Percentiles rank a stretch among this genome's conserved stretches.
Evolutionary conservation across 768 basidiomycete species (phyloP).

Genomic region (Leccinellum luteum): DNA sequence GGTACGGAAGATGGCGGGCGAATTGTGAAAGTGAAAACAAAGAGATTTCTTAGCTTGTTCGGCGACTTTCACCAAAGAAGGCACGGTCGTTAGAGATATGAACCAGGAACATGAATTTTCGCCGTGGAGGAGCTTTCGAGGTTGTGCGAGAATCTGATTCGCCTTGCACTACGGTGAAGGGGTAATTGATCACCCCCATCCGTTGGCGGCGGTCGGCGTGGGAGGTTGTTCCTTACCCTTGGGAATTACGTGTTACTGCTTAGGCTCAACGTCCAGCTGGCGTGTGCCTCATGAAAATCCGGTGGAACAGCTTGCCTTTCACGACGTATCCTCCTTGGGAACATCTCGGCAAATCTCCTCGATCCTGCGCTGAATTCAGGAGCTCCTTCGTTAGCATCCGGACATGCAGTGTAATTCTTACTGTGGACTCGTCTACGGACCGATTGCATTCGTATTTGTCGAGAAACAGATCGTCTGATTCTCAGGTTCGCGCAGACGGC

Average conservation of each 20-base stretch:
- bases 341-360: conserved; percentile 24
- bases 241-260: conserved; percentile 13
- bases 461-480: conserved; percentile 13
- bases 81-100: neutral
- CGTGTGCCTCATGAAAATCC: too few species aligned
- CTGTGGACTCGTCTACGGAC: neutral
- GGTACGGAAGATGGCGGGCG: neutral
- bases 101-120: conserved; percentile 14
- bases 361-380: neutral
- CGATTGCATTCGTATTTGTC: conserved; percentile 1
- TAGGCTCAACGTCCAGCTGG: neutral
- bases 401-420: neutral
- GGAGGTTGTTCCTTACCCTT: conserved; percentile 9
- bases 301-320: conserved; percentile 3
- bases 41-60: neutral
- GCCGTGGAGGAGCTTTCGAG: conserved; percentile 5
- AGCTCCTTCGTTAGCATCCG: conserved; percentile 1
- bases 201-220: conserved; percentile 8
- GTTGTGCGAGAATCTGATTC: conserved; percentile 8
- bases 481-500: conserved; percentile 7
- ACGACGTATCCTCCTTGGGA: conserved; percentile 25
- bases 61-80: neutral
- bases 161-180: conserved; percentile 2
- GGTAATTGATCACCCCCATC: conserved; percentile 9
- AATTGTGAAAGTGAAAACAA: neutral